These are phyloP conservation scores for Parathielavia appendiculata DNA, from an alignment of 495 filamentous ascomycete species.

Conservation along the genomic window DNA sequence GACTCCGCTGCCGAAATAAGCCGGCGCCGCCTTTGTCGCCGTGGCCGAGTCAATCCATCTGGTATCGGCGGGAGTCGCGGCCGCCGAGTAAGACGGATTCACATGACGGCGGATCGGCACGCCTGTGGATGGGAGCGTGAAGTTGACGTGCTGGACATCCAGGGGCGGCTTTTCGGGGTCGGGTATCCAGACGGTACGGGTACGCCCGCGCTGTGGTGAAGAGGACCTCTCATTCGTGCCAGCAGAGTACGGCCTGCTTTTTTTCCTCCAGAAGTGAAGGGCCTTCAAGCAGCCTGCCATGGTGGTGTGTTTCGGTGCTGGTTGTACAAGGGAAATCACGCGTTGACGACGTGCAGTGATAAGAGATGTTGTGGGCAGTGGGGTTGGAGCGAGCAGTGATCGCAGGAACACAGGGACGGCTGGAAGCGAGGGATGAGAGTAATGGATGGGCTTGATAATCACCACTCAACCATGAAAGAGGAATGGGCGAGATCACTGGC, in stretches of 20 bases:
- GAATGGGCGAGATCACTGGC: background rate
- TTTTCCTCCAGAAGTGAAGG: conserved; percentile 12
- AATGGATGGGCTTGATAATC: too few species aligned
- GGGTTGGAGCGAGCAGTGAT: too few species aligned
- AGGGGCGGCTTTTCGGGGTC: conserved; percentile 14
- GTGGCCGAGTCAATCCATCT: conserved; percentile 14
- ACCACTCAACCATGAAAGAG: too few species aligned
- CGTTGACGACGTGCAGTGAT: too few species aligned
- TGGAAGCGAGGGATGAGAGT: too few species aligned
- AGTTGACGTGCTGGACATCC: background rate
- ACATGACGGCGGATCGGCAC: conserved; percentile 9
- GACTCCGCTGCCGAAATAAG: background rate
- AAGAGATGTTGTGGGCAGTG: too few species aligned
- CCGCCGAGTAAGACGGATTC: conserved; percentile 21
- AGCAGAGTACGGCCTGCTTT: background rate
- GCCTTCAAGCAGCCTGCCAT: background rate
- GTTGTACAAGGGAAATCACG: too few species aligned
- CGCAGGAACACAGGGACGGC: too few species aligned
- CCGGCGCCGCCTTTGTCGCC: conserved; percentile 2
- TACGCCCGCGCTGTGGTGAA: background rate
- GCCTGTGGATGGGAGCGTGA: background rate
- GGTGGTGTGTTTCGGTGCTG: too few species aligned
- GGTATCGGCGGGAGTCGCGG: conserved; percentile 15
- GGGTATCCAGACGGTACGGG: background rate
- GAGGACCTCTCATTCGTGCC: background rate